phyloP scores from a whole-genome alignment of 495 filamentous ascomycete genomes.

The Beverwykella pulmonaria region DNA sequence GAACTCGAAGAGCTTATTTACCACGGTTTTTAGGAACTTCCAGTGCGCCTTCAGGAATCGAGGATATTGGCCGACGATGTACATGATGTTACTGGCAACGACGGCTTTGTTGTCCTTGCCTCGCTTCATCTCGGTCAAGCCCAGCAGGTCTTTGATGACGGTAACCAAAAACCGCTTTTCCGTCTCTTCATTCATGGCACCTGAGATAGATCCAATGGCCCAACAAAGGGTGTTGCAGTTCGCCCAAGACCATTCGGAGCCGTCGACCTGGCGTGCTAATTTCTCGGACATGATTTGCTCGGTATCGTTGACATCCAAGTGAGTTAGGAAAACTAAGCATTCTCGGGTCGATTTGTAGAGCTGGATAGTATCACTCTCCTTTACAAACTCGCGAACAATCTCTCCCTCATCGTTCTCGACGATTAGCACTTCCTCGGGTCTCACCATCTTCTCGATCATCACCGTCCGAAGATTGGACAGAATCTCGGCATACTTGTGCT shows the following conservation, averaged over 20 bases:
- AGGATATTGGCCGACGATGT: slow-evolving; percentile 98
- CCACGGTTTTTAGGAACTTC: slow-evolving; percentile 99
- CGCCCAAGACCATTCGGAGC: slow-evolving; percentile 95
- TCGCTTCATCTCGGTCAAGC: slow-evolving; percentile 97
- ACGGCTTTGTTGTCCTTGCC: slow-evolving; percentile 99
- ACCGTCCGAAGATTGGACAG: slow-evolving; percentile 91
- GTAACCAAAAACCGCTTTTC: slow-evolving; percentile 98
- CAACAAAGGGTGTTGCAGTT: slow-evolving; percentile 99
- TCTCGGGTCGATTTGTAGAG: slow-evolving; percentile 98
- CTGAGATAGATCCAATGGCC: slow-evolving; percentile 97
- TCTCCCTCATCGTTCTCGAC: slow-evolving; percentile 99
- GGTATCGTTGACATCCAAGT: slow-evolving; percentile 95
- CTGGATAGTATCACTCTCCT: slow-evolving; percentile 98
- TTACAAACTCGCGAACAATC: slow-evolving; percentile 98
- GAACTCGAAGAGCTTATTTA: slow-evolving; percentile 99
- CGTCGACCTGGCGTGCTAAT: slow-evolving; percentile 89
- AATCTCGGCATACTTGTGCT: slow-evolving; percentile 95
- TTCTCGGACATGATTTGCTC: slow-evolving; percentile 99
- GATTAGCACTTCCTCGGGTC: slow-evolving; percentile 97
- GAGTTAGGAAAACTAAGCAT: slow-evolving; percentile 95
- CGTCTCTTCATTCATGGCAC: slow-evolving; percentile 99
- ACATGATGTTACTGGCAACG: slow-evolving; percentile 99
- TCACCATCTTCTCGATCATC: slow-evolving; percentile 99
- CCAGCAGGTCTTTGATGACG: slow-evolving; percentile 98
- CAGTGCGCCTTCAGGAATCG: slow-evolving; percentile 98